phyloP scores from a whole-genome alignment of 2,329 filamentous ascomycete species.

The Fusarium nematophilum region DNA sequence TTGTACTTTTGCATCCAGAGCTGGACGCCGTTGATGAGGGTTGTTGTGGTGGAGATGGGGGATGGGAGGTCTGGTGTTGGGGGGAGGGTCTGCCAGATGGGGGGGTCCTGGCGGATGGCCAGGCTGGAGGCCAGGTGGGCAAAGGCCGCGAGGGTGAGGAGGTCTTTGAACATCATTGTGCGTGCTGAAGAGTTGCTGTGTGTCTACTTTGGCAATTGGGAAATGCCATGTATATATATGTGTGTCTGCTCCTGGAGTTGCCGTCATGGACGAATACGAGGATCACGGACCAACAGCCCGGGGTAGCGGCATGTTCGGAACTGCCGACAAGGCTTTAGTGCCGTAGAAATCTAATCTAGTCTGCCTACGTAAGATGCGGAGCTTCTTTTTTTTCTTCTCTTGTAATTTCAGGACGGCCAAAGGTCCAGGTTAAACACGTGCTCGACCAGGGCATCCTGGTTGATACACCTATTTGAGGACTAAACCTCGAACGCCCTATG shows the following conservation, averaged over 20 bases:
- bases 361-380: no score
- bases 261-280: no score
- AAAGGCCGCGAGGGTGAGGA: slow-evolving; percentile 6
- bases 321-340: slow-evolving; percentile 13
- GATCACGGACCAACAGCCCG: background rate
- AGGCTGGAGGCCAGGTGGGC: slow-evolving; percentile 31
- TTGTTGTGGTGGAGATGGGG: slow-evolving; percentile 46
- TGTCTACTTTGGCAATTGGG: background rate
- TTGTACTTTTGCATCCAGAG: slow-evolving; percentile 58
- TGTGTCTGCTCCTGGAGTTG: background rate
- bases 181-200: background rate
- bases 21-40: slow-evolving; percentile 50
- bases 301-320: background rate
- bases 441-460: no score
- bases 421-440: no score
- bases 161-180: slow-evolving; percentile 17
- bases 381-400: no score
- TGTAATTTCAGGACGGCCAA: no score
- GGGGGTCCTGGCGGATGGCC: slow-evolving; percentile 39
- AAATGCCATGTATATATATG: background rate
- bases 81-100: slow-evolving; percentile 51
- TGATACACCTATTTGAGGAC: no score
- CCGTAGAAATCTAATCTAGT: no score
- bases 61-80: slow-evolving; percentile 51
- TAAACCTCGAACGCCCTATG: slow-evolving; percentile 4